Evolutionary conservation across 2,329 filamentous ascomycete genomes (phyloP), one percentile per base, ranked within the genome.

Genomic region (Pestalotiopsis sp.): DNA sequence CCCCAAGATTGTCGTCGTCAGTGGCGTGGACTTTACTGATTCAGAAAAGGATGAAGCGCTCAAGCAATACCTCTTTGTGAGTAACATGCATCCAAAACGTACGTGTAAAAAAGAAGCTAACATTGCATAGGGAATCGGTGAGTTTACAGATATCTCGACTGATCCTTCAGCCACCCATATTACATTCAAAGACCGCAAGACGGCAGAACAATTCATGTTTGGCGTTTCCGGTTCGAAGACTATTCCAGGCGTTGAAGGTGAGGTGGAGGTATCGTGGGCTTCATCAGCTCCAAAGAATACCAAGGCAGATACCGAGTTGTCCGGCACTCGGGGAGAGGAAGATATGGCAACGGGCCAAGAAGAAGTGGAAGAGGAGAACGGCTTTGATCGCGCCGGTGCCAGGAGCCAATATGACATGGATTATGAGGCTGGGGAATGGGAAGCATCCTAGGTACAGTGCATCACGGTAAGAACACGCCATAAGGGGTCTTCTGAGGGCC

Each of bases 151-250:
- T 38, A 85, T 92, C 38, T 83, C 88, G 41, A 81, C 83, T 4
- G 83, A 82, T 2, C 78, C 84, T 0, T 71, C 79, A 1, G 77
- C 80, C 0, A 87, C 89, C 1, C 81, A 86, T 66, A 86, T 92
- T 65, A 87, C 86, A 5, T 92, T 92, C 77, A 89, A 88, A 68
- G 89, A 92, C 74, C 88, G 90, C 68, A 89, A 88, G 76, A 91
- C 91, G 14, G 93, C 92, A 4, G 93, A 95, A 77, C 90, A 86
- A 71, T 91, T 92, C 74, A 88, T 87, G 81, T 87, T 88, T 73
- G 83, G 86, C n/a, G 77, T 86, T 61, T 75, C 76, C 14, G 71
- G 75, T 5, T 84, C 84, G 60, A 85, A 85, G 58, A 81, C 86
- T 23, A 87, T 94, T 56, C 89, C 90, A 0, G 87, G 89, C 6